A percentile compares a stretch with the other conserved stretches of the same genome.
phyloP scores from a whole-genome alignment of 306 rosid species.

The Oxytropis ochrocephala region DNA sequence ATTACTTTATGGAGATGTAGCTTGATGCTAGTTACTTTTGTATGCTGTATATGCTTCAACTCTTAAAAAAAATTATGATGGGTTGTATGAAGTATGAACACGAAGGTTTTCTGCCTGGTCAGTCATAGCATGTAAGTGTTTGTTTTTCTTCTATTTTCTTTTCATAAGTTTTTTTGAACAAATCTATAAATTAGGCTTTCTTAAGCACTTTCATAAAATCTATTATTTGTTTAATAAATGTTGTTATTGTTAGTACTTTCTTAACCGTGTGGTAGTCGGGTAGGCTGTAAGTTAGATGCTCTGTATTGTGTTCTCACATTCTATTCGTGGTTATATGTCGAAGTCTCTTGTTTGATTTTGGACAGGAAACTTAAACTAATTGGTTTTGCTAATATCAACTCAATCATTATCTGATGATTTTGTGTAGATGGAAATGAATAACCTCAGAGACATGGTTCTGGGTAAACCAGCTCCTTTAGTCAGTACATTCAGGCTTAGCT shows the following conservation, averaged over 20 bases:
- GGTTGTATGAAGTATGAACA: neutral
- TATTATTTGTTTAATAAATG: neutral
- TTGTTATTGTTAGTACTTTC: neutral
- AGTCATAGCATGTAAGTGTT: neutral
- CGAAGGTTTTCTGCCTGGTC: neutral
- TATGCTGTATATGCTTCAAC: neutral
- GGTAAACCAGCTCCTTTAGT: slow-evolving; percentile 97
- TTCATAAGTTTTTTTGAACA: neutral
- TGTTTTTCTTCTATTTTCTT: neutral
- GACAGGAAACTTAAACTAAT: neutral
- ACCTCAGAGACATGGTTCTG: slow-evolving; percentile 90
- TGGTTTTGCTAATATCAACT: neutral
- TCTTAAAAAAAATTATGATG: neutral
- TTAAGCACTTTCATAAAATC: neutral
- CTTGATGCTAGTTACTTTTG: neutral
- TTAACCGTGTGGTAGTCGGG: neutral
- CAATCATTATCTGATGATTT: slow-evolving; percentile 13
- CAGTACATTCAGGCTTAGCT: slow-evolving; percentile 97
- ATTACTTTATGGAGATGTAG: neutral
- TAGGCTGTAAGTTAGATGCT: neutral
- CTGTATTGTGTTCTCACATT: neutral
- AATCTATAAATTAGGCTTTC: neutral
- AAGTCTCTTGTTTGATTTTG: slow-evolving; percentile 17
- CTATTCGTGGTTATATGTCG: neutral
- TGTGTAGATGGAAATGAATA: slow-evolving; percentile 88